Conservation (phyloP, 441 rosid species). For the Bruguiera hainesii region DNA sequence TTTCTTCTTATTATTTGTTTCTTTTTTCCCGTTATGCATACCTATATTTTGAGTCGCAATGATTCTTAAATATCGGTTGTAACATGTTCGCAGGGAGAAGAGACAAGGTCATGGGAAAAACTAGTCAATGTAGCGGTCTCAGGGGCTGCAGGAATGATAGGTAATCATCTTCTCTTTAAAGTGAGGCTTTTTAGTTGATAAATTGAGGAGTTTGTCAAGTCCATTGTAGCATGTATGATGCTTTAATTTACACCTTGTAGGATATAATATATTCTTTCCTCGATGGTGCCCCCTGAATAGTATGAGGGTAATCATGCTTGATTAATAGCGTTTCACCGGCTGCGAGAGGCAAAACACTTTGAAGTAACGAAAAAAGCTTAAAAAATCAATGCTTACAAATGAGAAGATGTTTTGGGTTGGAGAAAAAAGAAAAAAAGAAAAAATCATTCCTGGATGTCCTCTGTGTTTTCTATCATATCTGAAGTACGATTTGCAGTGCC, state of each 20-base stretch:
- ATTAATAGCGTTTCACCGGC: no score
- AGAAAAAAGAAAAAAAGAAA: no score
- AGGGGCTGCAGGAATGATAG: constrained; percentile 97
- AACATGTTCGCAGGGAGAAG: constrained; percentile 57
- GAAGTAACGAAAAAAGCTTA: no score
- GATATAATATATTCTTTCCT: no score
- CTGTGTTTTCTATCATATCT: no score
- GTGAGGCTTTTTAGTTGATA: constrained; percentile 37
- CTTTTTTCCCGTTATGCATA: constrained; percentile 4
- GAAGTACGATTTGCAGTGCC: no score
- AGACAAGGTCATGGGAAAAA: constrained; percentile 91
- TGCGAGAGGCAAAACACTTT: no score
- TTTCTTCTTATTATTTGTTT: background rate
- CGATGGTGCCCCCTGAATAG: no score
- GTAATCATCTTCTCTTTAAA: constrained; percentile 92
- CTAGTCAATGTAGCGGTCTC: constrained; percentile 71
- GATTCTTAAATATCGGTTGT: constrained; percentile 8
- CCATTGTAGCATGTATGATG: background rate
- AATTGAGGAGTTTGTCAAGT: background rate
- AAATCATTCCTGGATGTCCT: no score
- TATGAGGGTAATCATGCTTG: no score
- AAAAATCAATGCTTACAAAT: no score
- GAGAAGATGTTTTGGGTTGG: no score
- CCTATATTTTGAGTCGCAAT: background rate
- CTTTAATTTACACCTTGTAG: background rate